phyloP scores from a whole-genome alignment of 2,329 filamentous ascomycete species.

The Myotisia sp. region DNA sequence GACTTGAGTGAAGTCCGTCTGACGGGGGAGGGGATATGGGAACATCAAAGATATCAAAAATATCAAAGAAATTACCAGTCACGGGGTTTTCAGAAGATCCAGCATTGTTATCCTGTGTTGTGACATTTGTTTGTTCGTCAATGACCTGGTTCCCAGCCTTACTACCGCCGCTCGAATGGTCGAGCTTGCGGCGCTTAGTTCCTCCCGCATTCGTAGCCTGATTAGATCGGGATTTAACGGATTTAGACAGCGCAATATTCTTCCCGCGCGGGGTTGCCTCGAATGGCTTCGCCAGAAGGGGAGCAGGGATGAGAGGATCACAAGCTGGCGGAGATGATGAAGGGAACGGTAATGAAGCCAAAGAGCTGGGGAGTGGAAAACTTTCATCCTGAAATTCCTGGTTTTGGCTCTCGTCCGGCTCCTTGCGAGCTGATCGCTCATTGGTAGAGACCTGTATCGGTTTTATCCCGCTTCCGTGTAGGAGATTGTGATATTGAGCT shows the following conservation, averaged over 20 bases:
- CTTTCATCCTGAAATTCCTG: slow-evolving; percentile 22
- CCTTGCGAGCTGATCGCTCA: slow-evolving; percentile 7
- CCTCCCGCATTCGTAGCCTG: neutral
- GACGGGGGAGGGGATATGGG: slow-evolving; percentile 29
- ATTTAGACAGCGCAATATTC: too few species aligned
- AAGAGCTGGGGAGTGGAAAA: slow-evolving; percentile 21
- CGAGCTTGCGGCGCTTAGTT: slow-evolving; percentile 1
- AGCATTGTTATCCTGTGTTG: neutral
- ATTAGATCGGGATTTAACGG: too few species aligned
- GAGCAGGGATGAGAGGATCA: too few species aligned
- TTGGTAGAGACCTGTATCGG: slow-evolving; percentile 25
- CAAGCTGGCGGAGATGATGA: slow-evolving; percentile 15
- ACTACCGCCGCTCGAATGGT: neutral
- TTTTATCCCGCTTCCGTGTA: slow-evolving; percentile 30
- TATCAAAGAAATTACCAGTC: neutral
- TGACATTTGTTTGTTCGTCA: neutral
- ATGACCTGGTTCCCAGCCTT: neutral
- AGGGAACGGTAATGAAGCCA: slow-evolving; percentile 20
- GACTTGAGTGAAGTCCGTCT: slow-evolving; percentile 19
- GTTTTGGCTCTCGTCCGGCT: slow-evolving; percentile 20
- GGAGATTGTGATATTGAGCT: slow-evolving; percentile 29
- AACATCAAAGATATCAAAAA: slow-evolving; percentile 19
- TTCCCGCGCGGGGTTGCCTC: too few species aligned
- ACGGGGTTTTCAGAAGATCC: neutral
- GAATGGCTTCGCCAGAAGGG: too few species aligned